Evolutionary conservation across 108 stramenopile genomes (phyloP), one percentile per base, ranked within the genome.

Genomic region (Cyclotella kingstonii): DNA sequence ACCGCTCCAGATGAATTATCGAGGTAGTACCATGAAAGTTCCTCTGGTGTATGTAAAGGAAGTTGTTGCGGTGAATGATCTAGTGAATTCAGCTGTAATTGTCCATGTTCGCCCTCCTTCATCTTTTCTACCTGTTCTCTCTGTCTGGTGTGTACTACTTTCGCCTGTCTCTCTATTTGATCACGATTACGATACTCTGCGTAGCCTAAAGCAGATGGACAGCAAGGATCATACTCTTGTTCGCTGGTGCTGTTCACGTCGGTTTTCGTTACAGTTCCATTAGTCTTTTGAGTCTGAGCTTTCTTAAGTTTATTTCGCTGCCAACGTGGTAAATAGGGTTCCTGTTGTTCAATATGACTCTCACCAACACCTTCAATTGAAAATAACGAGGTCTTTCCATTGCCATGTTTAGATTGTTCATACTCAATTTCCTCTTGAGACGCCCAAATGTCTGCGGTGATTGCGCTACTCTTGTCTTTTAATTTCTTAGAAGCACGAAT

Each of bases 361-460:
- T n/a, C n/a, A n/a, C n/a, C n/a, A n/a, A n/a, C n/a, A n/a, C n/a
- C n/a, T n/a, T n/a, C n/a, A n/a, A n/a, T n/a, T n/a, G n/a, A n/a
- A n/a, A n/a, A n/a, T n/a, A n/a, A n/a, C n/a, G n/a, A 14, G 55
- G 33, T 28, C 57, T 47, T 28, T 57, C 65, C 14, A 54, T 59
- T 26, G 35, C 33, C 38, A 39, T n/a, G 15, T 41, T 19, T 23
- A 21, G 39, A 46, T 56, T 47, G 35, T 56, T 88, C 88, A 54
- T 86, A 89, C 14, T 83, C 72, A 49, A 93, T 81, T 74, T 93
- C 91, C 60, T 93, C 91, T 12, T 51, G 69, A 5, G 86, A 86
- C 17, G 91, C 91, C 91, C 91, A 93, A 72, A 93, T 86, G 60
- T 93, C 91, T 4, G 72, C 84, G 10, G 55, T 19, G 49, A 38